Evolutionary conservation across 129 eudicot species (phyloP), one percentile per base, ranked within the genome.

Genomic region (Apium graveolens): DNA sequence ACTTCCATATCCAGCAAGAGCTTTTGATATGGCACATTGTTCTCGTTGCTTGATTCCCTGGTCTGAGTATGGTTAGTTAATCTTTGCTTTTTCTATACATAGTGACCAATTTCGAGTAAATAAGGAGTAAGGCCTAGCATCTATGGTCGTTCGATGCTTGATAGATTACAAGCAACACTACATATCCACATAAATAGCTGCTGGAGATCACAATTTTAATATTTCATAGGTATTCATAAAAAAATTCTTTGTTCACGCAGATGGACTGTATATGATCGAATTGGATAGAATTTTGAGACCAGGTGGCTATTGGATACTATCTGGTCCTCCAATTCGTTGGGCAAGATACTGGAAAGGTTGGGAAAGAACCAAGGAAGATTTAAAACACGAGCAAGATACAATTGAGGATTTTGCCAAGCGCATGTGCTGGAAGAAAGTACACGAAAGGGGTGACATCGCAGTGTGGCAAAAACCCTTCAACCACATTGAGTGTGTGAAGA

Each of bases 1-100:
- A 76, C 95, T 92, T 80, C 96, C 99, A 41, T 96, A 96, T 77
- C 99, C 99, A 21, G 86, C 97, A 0, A 86, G 99, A 80, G 97
- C 97, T 51, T 96, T 96, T 55, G 99, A 96, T 60, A 92, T 96
- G 96, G 99, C 99, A 76, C 97, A 96, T 79, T 96, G 99, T 78
- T 91, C 99, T 14, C 97, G 99, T 20, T 96, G 97, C 85, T 79
- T 96, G 44, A 92, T 96, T 69, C 99, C 99, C 37, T 96, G 99
- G 99, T n/a, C 31, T 81, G 57, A 81, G 39, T 68, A 84, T 39
- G 96, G 99, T 95, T 83, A 83, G 79, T 16, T 44, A 32, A 35
- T 44, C 53, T 38, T 14, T 45, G 5, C 37, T 69, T 69, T 69
- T 3, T 35, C n/a, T 69, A 35, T 34, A 24, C 32, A 57, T 18